Base-by-base conservation (phyloP, 345 rosid genomes). In the Dipteronia dyeriana region DNA sequence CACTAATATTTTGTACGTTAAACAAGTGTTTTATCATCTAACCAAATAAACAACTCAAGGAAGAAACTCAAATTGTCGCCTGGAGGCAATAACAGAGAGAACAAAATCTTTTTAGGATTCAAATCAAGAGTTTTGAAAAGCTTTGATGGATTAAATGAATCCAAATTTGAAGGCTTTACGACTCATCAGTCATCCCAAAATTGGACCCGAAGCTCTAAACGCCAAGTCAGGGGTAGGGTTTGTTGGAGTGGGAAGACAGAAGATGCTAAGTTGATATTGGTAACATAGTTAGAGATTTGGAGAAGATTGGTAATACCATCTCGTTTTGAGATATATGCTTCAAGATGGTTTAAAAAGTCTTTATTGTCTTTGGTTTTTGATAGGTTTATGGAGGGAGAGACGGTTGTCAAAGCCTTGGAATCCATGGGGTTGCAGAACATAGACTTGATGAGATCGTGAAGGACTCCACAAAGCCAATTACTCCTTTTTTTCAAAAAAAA, bases 81-180 rank as follows among this genome's bases (percentile, higher is more conserved):
- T 93, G 65, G 89, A 94, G 3, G 98, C 93, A 66, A 88, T 68
- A 26, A 85, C 0, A 3, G 90, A 41, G 41, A 94, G 84, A 16
- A 86, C 1, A 39, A 85, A n/a, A 26, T 90, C 90, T 31, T 82
- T 80, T 23, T 71, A 79, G 56, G 91, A 84, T 38, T 86, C 82
- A 49, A 90, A 82, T 49, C 64, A 79, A 19, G 95, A 86, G 79
- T 60, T 75, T 39, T 95, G 83, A 5, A 95, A 66, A 1, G 92
- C 89, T 87, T 93, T 93, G 56, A 91, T 76, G 84, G 90, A 95
- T 74, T 91, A 96, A 10, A 93, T 84, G 80, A 93, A 95, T 86
- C 98, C 98, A 14, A 95, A 88, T 53, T 95, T 93, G 75, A 93
- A 95, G 45, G 99, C 99, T 85, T 95, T 95, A 34, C 98, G 98